Evolutionary conservation across 257 asterid species (phyloP).

Genomic region (Scutellaria galericulata): DNA sequence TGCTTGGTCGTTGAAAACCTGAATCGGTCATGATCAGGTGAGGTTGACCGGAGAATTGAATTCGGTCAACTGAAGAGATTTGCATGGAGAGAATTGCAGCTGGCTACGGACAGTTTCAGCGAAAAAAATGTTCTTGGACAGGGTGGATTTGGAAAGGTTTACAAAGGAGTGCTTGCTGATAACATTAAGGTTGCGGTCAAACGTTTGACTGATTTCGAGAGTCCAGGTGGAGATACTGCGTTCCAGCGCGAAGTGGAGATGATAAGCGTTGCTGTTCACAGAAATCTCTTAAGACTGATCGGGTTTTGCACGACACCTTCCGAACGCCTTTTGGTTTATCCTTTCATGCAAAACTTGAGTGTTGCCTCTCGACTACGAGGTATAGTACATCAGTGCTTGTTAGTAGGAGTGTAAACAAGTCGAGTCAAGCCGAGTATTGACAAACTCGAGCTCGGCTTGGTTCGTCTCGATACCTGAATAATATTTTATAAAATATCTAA

Average conservation of each 20-base stretch:
- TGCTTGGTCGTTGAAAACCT: neutral
- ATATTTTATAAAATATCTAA: too few relatives aligned
- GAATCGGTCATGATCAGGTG: slow-evolving; percentile 55
- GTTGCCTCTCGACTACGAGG: slow-evolving; percentile 97
- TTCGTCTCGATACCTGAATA: too few relatives aligned
- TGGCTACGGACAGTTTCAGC: slow-evolving; percentile 84
- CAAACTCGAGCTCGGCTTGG: too few relatives aligned
- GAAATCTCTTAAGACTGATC: slow-evolving; percentile 77
- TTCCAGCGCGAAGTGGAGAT: slow-evolving; percentile 98
- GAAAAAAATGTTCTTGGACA: slow-evolving; percentile 92
- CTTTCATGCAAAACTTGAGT: slow-evolving; percentile 92
- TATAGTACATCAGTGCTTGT: slow-evolving; percentile 30
- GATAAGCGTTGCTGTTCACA: slow-evolving; percentile 98
- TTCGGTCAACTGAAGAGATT: slow-evolving; percentile 95
- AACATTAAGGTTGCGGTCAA: slow-evolving; percentile 90
- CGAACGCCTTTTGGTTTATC: slow-evolving; percentile 88
- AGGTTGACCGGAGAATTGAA: slow-evolving; percentile 86
- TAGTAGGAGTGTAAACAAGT: neutral
- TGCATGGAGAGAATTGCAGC: slow-evolving; percentile 89
- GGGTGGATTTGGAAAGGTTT: slow-evolving; percentile 98
- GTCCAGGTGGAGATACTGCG: slow-evolving; percentile 94
- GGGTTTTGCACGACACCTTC: slow-evolving; percentile 98
- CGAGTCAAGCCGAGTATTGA: too few relatives aligned
- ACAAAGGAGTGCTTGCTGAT: slow-evolving; percentile 80
- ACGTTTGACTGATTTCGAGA: slow-evolving; percentile 84